A percentile compares a stretch with the other conserved stretches of the same genome.
These are phyloP conservation scores for Populus deltoides DNA, from an alignment of 345 rosid species.

Conservation along the genomic window DNA sequence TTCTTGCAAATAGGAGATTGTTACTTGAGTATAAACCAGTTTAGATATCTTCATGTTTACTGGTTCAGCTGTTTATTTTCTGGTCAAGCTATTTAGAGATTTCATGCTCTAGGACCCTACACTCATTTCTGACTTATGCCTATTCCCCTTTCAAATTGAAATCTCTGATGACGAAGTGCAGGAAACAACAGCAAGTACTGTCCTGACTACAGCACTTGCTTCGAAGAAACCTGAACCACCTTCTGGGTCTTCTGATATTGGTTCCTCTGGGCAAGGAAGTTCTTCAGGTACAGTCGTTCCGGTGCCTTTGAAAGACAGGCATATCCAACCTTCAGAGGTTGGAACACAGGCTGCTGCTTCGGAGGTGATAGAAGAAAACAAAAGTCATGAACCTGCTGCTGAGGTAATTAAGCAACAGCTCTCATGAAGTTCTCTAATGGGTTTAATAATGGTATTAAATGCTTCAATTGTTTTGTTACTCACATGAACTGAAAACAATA, in stretches of 20 bases:
- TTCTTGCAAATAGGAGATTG: neutral
- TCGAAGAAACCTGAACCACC: slow-evolving; percentile 52
- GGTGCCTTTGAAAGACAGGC: slow-evolving; percentile 25
- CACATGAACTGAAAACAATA: slow-evolving; percentile 23
- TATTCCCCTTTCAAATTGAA: neutral
- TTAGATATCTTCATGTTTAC: neutral
- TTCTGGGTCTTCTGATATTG: slow-evolving; percentile 37
- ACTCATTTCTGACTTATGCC: neutral
- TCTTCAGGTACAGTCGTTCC: slow-evolving; percentile 44
- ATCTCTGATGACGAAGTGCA: slow-evolving; percentile 27
- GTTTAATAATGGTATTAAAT: neutral
- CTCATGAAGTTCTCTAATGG: slow-evolving; percentile 10
- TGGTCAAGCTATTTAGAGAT: slow-evolving; percentile 1
- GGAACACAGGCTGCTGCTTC: slow-evolving; percentile 23
- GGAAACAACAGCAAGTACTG: slow-evolving; percentile 69
- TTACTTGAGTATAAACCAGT: neutral
- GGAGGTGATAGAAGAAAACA: slow-evolving; percentile 28
- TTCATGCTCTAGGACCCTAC: neutral
- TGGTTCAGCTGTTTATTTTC: neutral
- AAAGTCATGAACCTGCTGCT: slow-evolving; percentile 19
- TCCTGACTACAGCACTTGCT: slow-evolving; percentile 72
- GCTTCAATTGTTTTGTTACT: neutral
- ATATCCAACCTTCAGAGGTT: slow-evolving; percentile 35
- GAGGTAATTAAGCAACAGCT: slow-evolving; percentile 33
- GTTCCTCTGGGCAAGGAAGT: slow-evolving; percentile 35